A percentile compares a stretch with the other conserved stretches of the same genome.
These are phyloP conservation scores for Epichloe elymi DNA, from an alignment of 2,329 filamentous ascomycete species.

Conservation along the genomic window DNA sequence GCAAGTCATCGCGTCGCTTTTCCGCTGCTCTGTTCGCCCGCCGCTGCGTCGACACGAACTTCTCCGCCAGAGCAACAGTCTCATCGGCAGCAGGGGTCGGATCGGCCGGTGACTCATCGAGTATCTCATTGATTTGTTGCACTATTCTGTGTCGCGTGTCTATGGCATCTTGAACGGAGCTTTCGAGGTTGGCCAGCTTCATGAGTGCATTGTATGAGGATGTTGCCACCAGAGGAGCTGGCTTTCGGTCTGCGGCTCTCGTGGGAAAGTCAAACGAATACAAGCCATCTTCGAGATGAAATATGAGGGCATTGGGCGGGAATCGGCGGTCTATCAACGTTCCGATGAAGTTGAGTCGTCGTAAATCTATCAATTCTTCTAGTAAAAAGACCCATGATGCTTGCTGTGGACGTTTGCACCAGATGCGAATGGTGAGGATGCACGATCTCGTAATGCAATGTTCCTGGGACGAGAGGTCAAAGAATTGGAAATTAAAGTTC, in stretches of 20 bases:
- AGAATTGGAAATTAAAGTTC: constrained; percentile 83
- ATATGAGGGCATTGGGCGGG: constrained; percentile 69
- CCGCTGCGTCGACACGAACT: constrained; percentile 48
- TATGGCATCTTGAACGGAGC: constrained; percentile 81
- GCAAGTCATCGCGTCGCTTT: constrained; percentile 53
- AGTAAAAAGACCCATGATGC: constrained; percentile 50
- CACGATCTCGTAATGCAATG: constrained; percentile 53
- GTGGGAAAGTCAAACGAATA: constrained; percentile 64
- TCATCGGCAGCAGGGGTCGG: constrained; percentile 36
- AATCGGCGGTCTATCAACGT: constrained; percentile 57
- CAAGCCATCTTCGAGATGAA: constrained; percentile 75
- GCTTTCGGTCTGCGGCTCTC: constrained; percentile 35
- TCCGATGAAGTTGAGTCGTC: constrained; percentile 65
- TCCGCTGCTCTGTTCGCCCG: constrained; percentile 50
- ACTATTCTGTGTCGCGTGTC: constrained; percentile 62
- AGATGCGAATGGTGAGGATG: constrained; percentile 56
- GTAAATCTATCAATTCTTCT: constrained; percentile 58
- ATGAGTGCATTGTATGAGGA: constrained; percentile 83
- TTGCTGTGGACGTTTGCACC: constrained; percentile 46
- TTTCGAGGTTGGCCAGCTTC: constrained; percentile 76
- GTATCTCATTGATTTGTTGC: constrained; percentile 57
- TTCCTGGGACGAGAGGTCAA: constrained; percentile 56
- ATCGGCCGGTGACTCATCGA: constrained; percentile 29
- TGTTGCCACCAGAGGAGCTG: constrained; percentile 40
- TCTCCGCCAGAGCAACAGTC: constrained; percentile 31